Conservation (phyloP, 805 yeast genomes). For the Zygosaccharomyces pseudorouxii region DNA sequence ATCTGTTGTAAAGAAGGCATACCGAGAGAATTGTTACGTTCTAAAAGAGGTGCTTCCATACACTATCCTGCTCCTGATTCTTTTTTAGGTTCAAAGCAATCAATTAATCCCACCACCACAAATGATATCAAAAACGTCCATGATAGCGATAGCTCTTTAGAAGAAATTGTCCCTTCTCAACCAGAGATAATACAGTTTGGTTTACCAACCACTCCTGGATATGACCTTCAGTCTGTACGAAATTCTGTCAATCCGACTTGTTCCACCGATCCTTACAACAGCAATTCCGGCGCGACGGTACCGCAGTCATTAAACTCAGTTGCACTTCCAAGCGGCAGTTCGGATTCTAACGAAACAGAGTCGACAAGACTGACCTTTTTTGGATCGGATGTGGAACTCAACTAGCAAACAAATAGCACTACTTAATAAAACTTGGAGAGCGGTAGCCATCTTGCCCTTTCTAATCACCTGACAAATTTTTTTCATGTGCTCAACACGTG, state of each 20-base stretch:
- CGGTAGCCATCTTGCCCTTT: background rate
- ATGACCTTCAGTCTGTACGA: background rate
- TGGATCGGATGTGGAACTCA: conserved; percentile 21
- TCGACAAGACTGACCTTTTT: conserved; percentile 15
- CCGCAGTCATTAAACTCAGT: background rate
- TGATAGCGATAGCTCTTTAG: background rate
- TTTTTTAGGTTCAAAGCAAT: background rate
- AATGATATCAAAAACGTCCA: background rate
- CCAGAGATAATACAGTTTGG: background rate
- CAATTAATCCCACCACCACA: background rate
- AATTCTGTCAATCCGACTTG: background rate
- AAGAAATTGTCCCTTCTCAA: background rate
- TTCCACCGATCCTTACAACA: background rate
- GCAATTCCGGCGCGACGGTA: background rate
- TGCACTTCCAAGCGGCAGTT: background rate
- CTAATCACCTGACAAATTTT: background rate
- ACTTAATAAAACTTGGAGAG: background rate
- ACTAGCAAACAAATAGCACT: conserved; percentile 4
- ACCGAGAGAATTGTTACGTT: conserved; percentile 17
- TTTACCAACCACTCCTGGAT: background rate
- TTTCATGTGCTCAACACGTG: background rate
- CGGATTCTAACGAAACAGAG: background rate
- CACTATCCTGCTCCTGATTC: background rate
- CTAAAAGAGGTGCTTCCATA: background rate
- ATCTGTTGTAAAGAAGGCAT: conserved; percentile 46